Percentiles rank a stretch among this genome's conserved stretches.
phyloP scores from a whole-genome alignment of 805 yeast genomes.

The Saccharomycopsis sp. region DNA sequence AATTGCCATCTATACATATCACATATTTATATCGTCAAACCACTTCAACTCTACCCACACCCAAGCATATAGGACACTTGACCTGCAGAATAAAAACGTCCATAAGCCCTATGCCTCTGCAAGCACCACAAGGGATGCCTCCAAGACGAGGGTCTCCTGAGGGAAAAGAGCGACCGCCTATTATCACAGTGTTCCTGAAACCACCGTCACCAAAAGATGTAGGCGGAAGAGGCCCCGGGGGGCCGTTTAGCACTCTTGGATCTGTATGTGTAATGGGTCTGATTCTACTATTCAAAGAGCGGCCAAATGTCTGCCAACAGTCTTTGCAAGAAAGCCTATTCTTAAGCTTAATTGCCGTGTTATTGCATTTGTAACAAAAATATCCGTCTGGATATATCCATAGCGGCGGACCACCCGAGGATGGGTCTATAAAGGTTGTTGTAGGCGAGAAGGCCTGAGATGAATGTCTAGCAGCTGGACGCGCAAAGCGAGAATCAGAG shows the following conservation, averaged over 20 bases:
- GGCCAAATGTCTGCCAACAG: slow-evolving; percentile 62
- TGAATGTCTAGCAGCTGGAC: background rate
- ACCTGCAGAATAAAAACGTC: slow-evolving; percentile 54
- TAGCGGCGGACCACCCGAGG: slow-evolving; percentile 32
- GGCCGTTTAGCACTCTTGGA: slow-evolving; percentile 5
- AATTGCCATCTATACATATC: no score
- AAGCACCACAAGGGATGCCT: slow-evolving; percentile 65
- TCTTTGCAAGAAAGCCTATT: slow-evolving; percentile 60
- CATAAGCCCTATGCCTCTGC: slow-evolving; percentile 58
- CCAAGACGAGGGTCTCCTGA: slow-evolving; percentile 82
- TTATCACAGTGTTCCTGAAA: slow-evolving; percentile 30
- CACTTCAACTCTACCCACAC: slow-evolving; percentile 51
- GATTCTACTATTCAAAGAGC: slow-evolving; percentile 20
- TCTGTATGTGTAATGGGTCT: slow-evolving; percentile 8
- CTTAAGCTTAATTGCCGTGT: slow-evolving; percentile 58
- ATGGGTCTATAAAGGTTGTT: background rate
- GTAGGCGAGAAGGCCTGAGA: background rate
- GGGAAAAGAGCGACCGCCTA: slow-evolving; percentile 28
- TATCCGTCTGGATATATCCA: slow-evolving; percentile 61
- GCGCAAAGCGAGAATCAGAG: background rate
- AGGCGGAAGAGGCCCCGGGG: background rate
- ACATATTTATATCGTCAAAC: no score
- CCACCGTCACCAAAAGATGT: slow-evolving; percentile 15
- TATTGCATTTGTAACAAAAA: slow-evolving; percentile 61
- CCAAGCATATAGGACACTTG: slow-evolving; percentile 56